Conservation (phyloP, 2,329 filamentous ascomycete species). For the Neonectria sp. region DNA sequence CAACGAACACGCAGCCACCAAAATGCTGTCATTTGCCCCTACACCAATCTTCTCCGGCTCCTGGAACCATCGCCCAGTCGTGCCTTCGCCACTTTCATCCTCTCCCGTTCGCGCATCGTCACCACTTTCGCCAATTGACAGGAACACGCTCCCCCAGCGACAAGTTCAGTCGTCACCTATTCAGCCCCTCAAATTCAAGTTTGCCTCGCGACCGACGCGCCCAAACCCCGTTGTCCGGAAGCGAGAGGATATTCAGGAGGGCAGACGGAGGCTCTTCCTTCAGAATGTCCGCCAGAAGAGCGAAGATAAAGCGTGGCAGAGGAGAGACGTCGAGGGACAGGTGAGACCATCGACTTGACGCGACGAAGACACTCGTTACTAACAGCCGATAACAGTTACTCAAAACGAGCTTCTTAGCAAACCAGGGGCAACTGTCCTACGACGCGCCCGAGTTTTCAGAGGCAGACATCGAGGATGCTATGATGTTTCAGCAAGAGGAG, state of each 20-base stretch:
- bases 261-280: slow-evolving; percentile 77
- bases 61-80: slow-evolving; percentile 63
- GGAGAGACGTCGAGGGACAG: slow-evolving; percentile 74
- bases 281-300: slow-evolving; percentile 74
- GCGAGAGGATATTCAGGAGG: slow-evolving; percentile 74
- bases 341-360: slow-evolving; percentile 41
- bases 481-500: slow-evolving; percentile 52
- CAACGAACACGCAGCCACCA: slow-evolving; percentile 45
- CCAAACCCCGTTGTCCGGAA: slow-evolving; percentile 74
- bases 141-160: slow-evolving; percentile 58
- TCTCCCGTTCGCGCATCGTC: slow-evolving; percentile 70
- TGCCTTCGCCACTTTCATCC: slow-evolving; percentile 72
- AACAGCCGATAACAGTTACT: slow-evolving; percentile 49
- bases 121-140: slow-evolving; percentile 60
- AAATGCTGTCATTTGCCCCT: slow-evolving; percentile 60
- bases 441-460: slow-evolving; percentile 61
- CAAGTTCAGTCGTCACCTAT: slow-evolving; percentile 64
- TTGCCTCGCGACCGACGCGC: slow-evolving; percentile 69
- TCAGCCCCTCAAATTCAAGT: slow-evolving; percentile 61
- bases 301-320: slow-evolving; percentile 73
- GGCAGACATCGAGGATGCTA: slow-evolving; percentile 67
- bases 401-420: slow-evolving; percentile 54
- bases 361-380: slow-evolving; percentile 10
- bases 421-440: slow-evolving; percentile 51
- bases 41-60: slow-evolving; percentile 61